A percentile compares a stretch with the other conserved stretches of the same genome.
Conservation (phyloP, 768 basidiomycete genomes). For the Arthromyces matolae region DNA sequence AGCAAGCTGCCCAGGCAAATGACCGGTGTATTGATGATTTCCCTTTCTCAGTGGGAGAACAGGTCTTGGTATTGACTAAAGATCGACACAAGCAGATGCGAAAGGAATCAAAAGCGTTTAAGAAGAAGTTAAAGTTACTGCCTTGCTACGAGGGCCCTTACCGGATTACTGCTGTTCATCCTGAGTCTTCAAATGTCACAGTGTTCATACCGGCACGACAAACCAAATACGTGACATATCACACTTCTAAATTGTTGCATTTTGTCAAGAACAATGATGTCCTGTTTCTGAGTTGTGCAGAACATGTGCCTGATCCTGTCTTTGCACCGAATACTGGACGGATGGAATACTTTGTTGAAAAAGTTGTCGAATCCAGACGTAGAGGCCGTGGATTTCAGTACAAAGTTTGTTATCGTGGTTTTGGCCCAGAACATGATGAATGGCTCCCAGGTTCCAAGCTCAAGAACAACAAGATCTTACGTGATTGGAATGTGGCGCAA, state of each 20-base stretch:
- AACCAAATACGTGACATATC: neutral
- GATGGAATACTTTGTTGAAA: neutral
- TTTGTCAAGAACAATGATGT: neutral
- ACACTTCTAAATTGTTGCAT: neutral
- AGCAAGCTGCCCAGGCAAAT: constrained; percentile 20
- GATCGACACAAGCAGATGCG: constrained; percentile 14
- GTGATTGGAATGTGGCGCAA: constrained; percentile 10
- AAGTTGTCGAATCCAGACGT: constrained; percentile 10
- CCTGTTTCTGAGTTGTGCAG: neutral
- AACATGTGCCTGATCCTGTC: neutral
- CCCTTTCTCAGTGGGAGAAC: constrained; percentile 12
- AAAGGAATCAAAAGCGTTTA: constrained; percentile 20
- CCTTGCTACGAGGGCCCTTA: constrained; percentile 3
- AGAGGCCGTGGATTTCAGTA: constrained; percentile 23
- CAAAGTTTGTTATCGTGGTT: constrained; percentile 28
- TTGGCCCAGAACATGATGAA: constrained; percentile 19
- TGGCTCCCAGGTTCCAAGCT: constrained; percentile 25
- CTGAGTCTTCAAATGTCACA: neutral
- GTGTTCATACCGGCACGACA: neutral
- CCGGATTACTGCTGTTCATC: neutral
- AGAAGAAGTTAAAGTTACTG: constrained; percentile 15
- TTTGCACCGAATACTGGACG: constrained; percentile 6
- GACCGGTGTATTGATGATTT: neutral
- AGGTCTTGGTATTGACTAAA: constrained; percentile 27
- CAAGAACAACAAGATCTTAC: constrained; percentile 18